Evolutionary conservation across 2,329 filamentous ascomycete species (phyloP).

Genomic region (Fusarium xylarioides): DNA sequence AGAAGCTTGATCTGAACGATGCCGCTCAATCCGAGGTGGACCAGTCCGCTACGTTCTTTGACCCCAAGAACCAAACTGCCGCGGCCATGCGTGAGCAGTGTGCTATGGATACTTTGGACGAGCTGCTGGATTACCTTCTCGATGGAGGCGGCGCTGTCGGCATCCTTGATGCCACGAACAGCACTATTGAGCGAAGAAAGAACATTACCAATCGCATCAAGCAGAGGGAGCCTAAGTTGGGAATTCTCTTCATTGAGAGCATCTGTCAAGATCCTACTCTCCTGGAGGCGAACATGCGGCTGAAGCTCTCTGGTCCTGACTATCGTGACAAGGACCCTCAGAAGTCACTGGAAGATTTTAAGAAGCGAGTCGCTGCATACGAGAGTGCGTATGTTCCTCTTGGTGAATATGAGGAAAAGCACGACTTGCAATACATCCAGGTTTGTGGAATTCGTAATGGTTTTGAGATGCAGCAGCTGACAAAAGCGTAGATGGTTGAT

Average conservation of each 20-base stretch:
- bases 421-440: slow-evolving; percentile 93
- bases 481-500: slow-evolving; percentile 78
- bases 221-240: slow-evolving; percentile 82
- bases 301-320: slow-evolving; percentile 95
- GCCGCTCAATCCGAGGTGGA: slow-evolving; percentile 66
- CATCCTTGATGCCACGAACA: slow-evolving; percentile 97
- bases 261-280: slow-evolving; percentile 86
- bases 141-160: slow-evolving; percentile 85
- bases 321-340: slow-evolving; percentile 93
- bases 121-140: slow-evolving; percentile 89
- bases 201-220: slow-evolving; percentile 86
- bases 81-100: slow-evolving; percentile 88
- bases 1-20: slow-evolving; percentile 49
- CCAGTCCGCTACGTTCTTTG: slow-evolving; percentile 93
- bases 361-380: slow-evolving; percentile 89
- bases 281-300: slow-evolving; percentile 94
- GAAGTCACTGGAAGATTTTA: slow-evolving; percentile 89
- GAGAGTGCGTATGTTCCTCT: slow-evolving; percentile 93
- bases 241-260: slow-evolving; percentile 94
- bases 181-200: slow-evolving; percentile 85
- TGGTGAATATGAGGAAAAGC: slow-evolving; percentile 87
- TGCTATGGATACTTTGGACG: slow-evolving; percentile 90
- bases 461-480: slow-evolving; percentile 38
- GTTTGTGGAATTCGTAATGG: slow-evolving; percentile 46
- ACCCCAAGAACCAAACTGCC: slow-evolving; percentile 85